Evolutionary conservation across 164 flowering plant genomes (phyloP), one percentile per base, ranked within the genome.

Genomic region (Taxillus chinensis): DNA sequence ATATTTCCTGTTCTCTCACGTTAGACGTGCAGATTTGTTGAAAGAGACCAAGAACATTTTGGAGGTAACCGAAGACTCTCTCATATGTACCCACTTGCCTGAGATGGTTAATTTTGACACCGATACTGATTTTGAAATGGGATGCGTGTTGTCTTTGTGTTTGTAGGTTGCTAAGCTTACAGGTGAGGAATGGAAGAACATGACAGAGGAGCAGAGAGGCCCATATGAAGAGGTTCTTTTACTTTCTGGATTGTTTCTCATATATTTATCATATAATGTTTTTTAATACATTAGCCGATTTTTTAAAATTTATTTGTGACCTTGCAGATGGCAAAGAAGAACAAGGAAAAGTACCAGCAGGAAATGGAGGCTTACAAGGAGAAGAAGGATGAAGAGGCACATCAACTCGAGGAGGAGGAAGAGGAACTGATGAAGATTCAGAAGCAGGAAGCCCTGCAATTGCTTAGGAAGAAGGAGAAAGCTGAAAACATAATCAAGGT

Each of bases 391-490:
- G 86, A 90, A 65, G 95, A 92, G 71, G 83, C 87, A 37, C 73
- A 62, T 4, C 68, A 27, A 56, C 74, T 68, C 9, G 74, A 71
- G 60, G 76, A 50, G 72, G 88, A 85, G 73, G 96, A 81, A 71
- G 96, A 88, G 42, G 95, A 90, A 68, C 71, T 63, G 54, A 74
- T 78, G 85, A 92, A 90, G 63, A 76, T 92, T 64, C 89, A 85
- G 60, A 92, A 85, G 70, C 93, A 82, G 50, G 98, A 92, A 71
- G 98, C 96, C 15, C 38, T 92, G 55, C 98, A 85, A 66, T 68
- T 92, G 73, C 95, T 92, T 6, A 92, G 84, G 79, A 92, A 90
- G 82, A 92, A 92, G 64, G 97, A 92, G 72, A 90, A 86, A 70
- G 73, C 96, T 39, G 92, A 90, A 40, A 83, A 77, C 60, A 69